Evolutionary conservation across 1,284 basidiomycete species (phyloP), one percentile per base, ranked within the genome.

Genomic region (Trametes versicolor): DNA sequence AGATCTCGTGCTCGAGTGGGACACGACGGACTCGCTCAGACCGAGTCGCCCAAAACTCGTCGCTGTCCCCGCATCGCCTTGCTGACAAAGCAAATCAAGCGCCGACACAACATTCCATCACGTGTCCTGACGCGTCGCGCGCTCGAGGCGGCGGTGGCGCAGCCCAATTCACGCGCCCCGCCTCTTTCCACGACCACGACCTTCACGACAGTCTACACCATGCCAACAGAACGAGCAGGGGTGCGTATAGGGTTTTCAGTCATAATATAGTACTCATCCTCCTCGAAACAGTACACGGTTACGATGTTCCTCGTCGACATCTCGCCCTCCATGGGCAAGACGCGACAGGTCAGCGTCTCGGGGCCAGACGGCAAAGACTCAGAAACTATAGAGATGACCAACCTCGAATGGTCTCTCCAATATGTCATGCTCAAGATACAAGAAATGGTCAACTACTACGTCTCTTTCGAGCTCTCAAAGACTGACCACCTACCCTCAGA

Each of bases 301-400:
- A 92, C 90, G 21, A 89, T 94, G 85, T 98, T 95, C 74, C 84
- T 95, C 74, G 80, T 98, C 72, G 96, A 98, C 81, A 82, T 93
- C 52, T 96, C 94, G 2, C 86, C 91, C 58, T 90, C 94, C 45
- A 97, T 98, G 96, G 90, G 85, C 21, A 86, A 83, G 62, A 76
- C 80, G 61, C 81, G 88, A 62, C 81, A 80, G 6, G 82, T 91
- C 53, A 82, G 87, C 49, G 78, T 93, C 36, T 83, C 89, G 6
- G 82, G 81, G 34, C 82, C 81, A 34, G 78, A 83, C 8, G 79
- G 86, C 45, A 86, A 85, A 55, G 82, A 88, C 70, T 73, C 78
- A 48, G 81, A 80, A 37, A 80, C 81, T 6, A 77, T 82, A 21
- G 83, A 92, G 72, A 88, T 90, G 76, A 87, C 92, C 13, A 91